Evolutionary conservation across 176 grass and related monocot genomes (phyloP), one percentile per base, ranked within the genome.

Genomic region (Oryza australiensis): DNA sequence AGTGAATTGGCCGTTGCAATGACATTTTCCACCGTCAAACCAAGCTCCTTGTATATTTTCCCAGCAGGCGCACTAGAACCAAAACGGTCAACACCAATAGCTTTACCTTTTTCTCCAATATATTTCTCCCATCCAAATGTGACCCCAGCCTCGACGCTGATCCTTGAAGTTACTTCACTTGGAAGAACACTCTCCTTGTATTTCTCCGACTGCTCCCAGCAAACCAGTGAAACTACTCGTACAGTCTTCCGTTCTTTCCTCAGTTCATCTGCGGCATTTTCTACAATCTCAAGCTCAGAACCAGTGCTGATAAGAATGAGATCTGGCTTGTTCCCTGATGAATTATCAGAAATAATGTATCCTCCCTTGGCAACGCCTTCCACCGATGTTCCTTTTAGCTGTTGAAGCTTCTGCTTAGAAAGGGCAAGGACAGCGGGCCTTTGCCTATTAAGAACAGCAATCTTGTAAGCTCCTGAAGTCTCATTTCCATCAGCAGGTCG

Each of bases 401-500:
- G 86, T 0, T 23, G 83, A 70, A 92, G 90, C 83, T 92, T 92
- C 62, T 92, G 90, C 26, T 82, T 38, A 26, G 86, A 88, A 30
- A 92, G 82, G 5, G 79, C 86, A 59, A 92, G 73, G 48, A 88
- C 43, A 22, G 90, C 85, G 0, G 90, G 90, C 79, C 82, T 82
- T 12, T 89, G 38, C 26, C 78, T 86, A 40, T 89, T 85, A n/a
- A 86, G 64, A 67, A 92, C 23, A 2, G 83, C 90, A 28, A 80
- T 32, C 68, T 74, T 83, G 26, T 89, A 92, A 16, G 86, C 86
- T 1, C 63, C 90, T 5, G 86, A 80, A 43, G 90, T 92, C 78
- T 92, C 90, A 1, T 88, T 92, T 23, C 86, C 90, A 83, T 92
- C 90, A 16, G 86, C 78, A 20, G 86, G 90, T n/a, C 90, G 90